Conservation (phyloP, 768 basidiomycete genomes). For the Tulasnella sp. region DNA sequence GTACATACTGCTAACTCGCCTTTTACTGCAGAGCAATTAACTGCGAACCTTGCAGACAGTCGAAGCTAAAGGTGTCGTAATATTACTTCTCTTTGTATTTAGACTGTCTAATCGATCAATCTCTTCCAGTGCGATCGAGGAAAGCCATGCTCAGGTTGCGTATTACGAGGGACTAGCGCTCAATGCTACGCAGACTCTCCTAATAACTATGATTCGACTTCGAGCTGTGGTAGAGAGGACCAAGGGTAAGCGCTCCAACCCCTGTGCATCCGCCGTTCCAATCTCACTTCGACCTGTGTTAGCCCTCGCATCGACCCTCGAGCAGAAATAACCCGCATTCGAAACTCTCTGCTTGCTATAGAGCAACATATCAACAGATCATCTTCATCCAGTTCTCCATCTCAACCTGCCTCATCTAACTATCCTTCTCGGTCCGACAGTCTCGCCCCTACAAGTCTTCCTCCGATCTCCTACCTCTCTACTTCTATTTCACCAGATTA, state of each 20-base stretch:
- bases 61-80: too few species aligned
- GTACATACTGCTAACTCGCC: too few species aligned
- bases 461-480: too few species aligned
- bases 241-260: not conserved
- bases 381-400: not conserved
- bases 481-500: too few species aligned
- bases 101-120: too few species aligned
- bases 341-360: constrained; percentile 53
- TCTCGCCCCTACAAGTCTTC: not conserved
- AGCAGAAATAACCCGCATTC: constrained; percentile 51
- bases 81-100: too few species aligned
- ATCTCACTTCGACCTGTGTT: not conserved
- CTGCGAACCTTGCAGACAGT: constrained; percentile 71
- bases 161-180: constrained; percentile 67
- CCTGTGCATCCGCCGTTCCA: not conserved
- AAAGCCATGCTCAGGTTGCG: constrained; percentile 80
- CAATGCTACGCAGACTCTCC: constrained; percentile 62
- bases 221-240: constrained; percentile 1
- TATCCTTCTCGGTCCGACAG: not conserved
- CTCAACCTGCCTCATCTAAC: not conserved
- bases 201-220: not conserved
- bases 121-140: constrained; percentile 85
- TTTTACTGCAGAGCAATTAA: too few species aligned
- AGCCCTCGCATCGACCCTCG: constrained; percentile 36
- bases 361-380: constrained; percentile 27